Evolutionary conservation across 2,329 filamentous ascomycete genomes (phyloP).

Genomic region (Setomelanomma holmii): DNA sequence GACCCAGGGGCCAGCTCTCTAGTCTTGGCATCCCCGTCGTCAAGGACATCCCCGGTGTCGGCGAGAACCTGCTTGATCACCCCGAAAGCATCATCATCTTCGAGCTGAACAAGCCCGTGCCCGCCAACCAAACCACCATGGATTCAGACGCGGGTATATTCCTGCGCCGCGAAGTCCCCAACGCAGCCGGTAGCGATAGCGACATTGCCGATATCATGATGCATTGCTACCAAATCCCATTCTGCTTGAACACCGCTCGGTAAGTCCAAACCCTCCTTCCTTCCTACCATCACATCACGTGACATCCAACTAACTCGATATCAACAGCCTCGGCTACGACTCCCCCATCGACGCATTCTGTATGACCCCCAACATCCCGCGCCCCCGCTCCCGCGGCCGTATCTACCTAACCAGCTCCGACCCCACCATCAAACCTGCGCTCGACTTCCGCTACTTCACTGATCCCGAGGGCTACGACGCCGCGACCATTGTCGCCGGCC

Average conservation of each 20-base stretch:
- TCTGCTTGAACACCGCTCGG: slow-evolving; percentile 83
- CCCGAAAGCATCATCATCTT: slow-evolving; percentile 73
- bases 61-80: slow-evolving; percentile 70
- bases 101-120: slow-evolving; percentile 82
- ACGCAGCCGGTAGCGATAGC: slow-evolving; percentile 74
- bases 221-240: slow-evolving; percentile 96
- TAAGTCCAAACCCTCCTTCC: no score
- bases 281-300: background rate
- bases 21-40: slow-evolving; percentile 61
- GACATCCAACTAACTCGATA: slow-evolving; percentile 12
- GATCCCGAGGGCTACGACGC: slow-evolving; percentile 86
- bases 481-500: slow-evolving; percentile 77
- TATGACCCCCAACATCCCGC: slow-evolving; percentile 91
- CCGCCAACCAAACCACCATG: slow-evolving; percentile 84
- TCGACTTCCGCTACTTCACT: slow-evolving; percentile 91
- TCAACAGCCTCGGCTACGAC: slow-evolving; percentile 70
- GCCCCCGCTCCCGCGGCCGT: slow-evolving; percentile 77
- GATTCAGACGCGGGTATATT: slow-evolving; percentile 90
- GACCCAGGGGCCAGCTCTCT: slow-evolving; percentile 56
- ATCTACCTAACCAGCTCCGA: slow-evolving; percentile 80
- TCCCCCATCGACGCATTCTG: slow-evolving; percentile 80
- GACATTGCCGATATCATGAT: slow-evolving; percentile 89
- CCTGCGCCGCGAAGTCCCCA: slow-evolving; percentile 75
- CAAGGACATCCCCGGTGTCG: slow-evolving; percentile 67
- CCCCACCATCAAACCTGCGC: slow-evolving; percentile 77